phyloP scores from a whole-genome alignment of 345 rosid species.

The Populus nigra region DNA sequence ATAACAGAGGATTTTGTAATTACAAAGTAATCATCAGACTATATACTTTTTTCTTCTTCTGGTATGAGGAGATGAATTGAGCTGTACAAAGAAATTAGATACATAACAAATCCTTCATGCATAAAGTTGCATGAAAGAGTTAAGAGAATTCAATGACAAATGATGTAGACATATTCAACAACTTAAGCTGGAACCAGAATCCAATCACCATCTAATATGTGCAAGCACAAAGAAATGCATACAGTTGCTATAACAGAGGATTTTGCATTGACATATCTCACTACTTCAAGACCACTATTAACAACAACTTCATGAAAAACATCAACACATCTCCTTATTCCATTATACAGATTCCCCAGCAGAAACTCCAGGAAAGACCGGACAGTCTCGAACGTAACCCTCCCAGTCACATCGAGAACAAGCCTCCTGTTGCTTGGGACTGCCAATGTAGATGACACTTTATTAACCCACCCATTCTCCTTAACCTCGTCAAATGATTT shows the following conservation, averaged over 20 bases:
- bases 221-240: conserved; percentile 62
- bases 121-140: not conserved
- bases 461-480: conserved; percentile 45
- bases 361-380: conserved; percentile 59
- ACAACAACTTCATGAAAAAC: conserved; percentile 37
- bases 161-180: not conserved
- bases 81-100: not conserved
- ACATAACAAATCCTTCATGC: not conserved
- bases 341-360: conserved; percentile 47
- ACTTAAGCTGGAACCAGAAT: conserved; percentile 44
- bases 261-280: conserved; percentile 49
- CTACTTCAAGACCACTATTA: conserved; percentile 43
- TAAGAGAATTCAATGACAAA: not conserved
- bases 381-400: conserved; percentile 63
- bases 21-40: too few species aligned
- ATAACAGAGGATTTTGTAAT: too few species aligned
- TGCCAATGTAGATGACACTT: conserved; percentile 55
- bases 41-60: not conserved
- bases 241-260: conserved; percentile 46
- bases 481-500: conserved; percentile 11
- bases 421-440: conserved; percentile 67
- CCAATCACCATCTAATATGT: conserved; percentile 59
- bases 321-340: conserved; percentile 38
- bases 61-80: not conserved
- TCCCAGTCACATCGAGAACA: conserved; percentile 68